Base-by-base conservation (phyloP, 192 early-diverging fungal genomes). In the Cetraspora pellucida region DNA sequence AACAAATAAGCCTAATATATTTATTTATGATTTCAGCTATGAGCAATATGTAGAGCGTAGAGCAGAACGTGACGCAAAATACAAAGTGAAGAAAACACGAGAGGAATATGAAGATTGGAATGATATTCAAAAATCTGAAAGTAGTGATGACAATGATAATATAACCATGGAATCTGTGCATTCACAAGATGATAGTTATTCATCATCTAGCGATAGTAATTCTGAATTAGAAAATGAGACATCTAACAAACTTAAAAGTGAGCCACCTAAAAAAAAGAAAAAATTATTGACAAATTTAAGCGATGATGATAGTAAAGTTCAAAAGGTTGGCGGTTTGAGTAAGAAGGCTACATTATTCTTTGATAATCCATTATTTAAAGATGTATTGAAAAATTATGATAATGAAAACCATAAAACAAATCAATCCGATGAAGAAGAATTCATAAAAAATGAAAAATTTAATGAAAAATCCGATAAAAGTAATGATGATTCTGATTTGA, bases 281-380 rank as follows among this genome's bases (percentile, higher is more conserved):
- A 80, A 84, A 47, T 82, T 82, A 3, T 79, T 84, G 10, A 83
- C 81, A 2, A 82, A 85, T 45, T 75, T 78, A 52, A 85, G 85
- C 7, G 78, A 84, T 23, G 87, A 83, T 7, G 85, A 87, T 2
- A 58, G 72, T 10, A 74, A 84, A 65, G 75, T 77, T 47, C 77
- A 82, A 66, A 88, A 79, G 2, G 71, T 79, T 23, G 85, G 81
- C 68, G 85, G 85, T 64, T 87, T 99, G 37, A 93, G 92, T 3
- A 93, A 91, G 47, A 91, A 90, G 16, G 95, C 97, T 7, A 87
- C 90, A n/a, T 86, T 95, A 82, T 99, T 97, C 86, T 99, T 99
- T 85, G 93, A 96, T 80, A 96, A 99, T 81, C 93, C 94, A 0
- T 77, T 97, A 21, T 99, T 99, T 84, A 90, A 95, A 78, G 88